Evolutionary conservation across 1,284 basidiomycete species (phyloP), one percentile per base, ranked within the genome.

Genomic region (Ceratobasidium sp.): DNA sequence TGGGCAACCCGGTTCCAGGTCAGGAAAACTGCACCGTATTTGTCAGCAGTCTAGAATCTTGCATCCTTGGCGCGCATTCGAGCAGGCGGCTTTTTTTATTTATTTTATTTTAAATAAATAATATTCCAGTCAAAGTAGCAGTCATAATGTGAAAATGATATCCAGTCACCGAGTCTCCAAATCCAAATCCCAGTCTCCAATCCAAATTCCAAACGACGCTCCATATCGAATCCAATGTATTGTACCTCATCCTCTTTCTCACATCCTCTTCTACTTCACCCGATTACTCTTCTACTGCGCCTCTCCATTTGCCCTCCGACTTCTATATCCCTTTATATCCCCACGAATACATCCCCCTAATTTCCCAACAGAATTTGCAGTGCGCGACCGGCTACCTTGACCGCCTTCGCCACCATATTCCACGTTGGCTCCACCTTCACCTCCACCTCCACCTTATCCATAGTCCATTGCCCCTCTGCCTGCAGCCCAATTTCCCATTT

Each of bases 111-210:
- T 64, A 64, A 46, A 10, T 15, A 42, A 44, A 44, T 64, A 15
- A n/a, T 23, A 44, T 64, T 42, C 20, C 61, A 64, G 42, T 20
- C 61, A 64, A 44, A 42, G 23, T 64, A 44, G 17, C 23, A 44
- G 13, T 13, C 42, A 64, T 38, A 64, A 64, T 7, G 9, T 38
- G 61, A 44, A 64, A 64, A 64, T 64, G 61, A 46, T 64, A 23
- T 64, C 61, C 42, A 61, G 59, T 33, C 59, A 20, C 20, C 12
- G 15, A 40, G 59, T 38, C 38, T 59, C 13, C 28, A 59, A 26
- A 28, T 38, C n/a, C 48, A 9, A 13, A 10, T 48, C 46, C 46
- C 46, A 13, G 17, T 48, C 17, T 17, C 46, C 46, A 48, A 48
- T 48, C 46, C 46, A 10, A 48, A 48, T 48, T 48, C 46, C 46